A percentile compares a stretch with the other conserved stretches of the same genome.
These are phyloP conservation scores for Penicillium desertorum DNA, from an alignment of 495 filamentous ascomycete genomes.

Conservation along the genomic window DNA sequence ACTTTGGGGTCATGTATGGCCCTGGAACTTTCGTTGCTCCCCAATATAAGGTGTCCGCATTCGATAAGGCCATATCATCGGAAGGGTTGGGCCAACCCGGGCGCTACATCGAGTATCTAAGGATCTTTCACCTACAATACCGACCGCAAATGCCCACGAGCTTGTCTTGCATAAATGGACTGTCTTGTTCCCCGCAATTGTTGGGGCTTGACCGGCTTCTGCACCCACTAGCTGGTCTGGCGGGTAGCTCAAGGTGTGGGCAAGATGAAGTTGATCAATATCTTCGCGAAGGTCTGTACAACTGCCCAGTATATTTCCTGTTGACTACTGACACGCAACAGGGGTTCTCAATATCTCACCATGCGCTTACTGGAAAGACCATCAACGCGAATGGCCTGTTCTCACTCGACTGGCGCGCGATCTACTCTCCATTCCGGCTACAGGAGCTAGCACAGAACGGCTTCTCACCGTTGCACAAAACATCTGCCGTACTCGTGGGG, in stretches of 20 bases:
- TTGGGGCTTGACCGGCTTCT: not conserved
- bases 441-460: no score
- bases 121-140: not conserved
- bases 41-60: no score
- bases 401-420: not conserved
- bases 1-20: no score
- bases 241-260: not conserved
- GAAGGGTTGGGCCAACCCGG: no score
- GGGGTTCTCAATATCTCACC: not conserved
- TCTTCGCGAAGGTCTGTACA: not conserved
- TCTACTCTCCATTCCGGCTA: no score
- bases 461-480: no score
- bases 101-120: no score
- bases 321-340: not conserved
- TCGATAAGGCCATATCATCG: no score
- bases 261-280: conserved; percentile 3
- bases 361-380: not conserved
- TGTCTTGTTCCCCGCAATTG: conserved; percentile 3
- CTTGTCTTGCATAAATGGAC: conserved; percentile 4
- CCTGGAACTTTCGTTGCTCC: no score
- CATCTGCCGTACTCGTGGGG: no score
- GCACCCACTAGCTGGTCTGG: not conserved
- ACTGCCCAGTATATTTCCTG: not conserved
- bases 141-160: conserved; percentile 1
- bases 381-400: not conserved